Percentiles rank a stretch among this genome's conserved stretches.
These are phyloP conservation scores for Piper betle DNA, from an alignment of 164 flowering plant species.

Conservation along the genomic window DNA sequence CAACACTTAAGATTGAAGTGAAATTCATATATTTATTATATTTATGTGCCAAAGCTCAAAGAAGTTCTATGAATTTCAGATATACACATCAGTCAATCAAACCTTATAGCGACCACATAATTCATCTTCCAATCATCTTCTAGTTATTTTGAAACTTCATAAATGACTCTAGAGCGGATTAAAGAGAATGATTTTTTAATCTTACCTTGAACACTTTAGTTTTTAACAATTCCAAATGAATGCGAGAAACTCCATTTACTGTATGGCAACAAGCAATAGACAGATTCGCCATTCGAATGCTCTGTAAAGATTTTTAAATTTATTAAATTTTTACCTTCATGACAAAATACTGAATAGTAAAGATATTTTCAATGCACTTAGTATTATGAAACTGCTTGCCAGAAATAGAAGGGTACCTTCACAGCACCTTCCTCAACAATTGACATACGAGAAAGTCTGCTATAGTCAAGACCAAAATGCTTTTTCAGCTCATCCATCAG, in stretches of 20 bases:
- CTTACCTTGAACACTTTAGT: constrained; percentile 39
- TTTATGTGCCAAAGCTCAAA: too few species aligned
- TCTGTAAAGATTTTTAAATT: constrained; percentile 16
- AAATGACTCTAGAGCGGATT: too few species aligned
- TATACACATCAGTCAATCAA: too few species aligned
- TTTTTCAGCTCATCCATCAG: constrained; percentile 50
- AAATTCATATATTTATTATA: too few species aligned
- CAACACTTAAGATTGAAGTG: neutral
- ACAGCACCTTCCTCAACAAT: constrained; percentile 55
- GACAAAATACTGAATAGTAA: neutral
- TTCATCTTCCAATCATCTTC: too few species aligned
- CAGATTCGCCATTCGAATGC: constrained; percentile 42
- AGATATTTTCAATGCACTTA: too few species aligned
- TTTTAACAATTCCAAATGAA: constrained; percentile 33
- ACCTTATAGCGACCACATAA: too few species aligned
- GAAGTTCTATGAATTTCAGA: too few species aligned
- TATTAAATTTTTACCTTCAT: neutral
- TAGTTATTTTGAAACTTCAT: too few species aligned
- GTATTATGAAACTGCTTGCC: too few species aligned
- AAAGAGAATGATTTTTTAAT: too few species aligned
- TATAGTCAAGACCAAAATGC: constrained; percentile 32
- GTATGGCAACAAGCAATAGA: constrained; percentile 38
- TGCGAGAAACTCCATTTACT: constrained; percentile 45
- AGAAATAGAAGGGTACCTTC: constrained; percentile 23
- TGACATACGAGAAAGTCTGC: constrained; percentile 41